A percentile compares a stretch with the other conserved stretches of the same genome.
phyloP scores from a whole-genome alignment of 2,329 filamentous ascomycete species.

The Leptographium flavum region DNA sequence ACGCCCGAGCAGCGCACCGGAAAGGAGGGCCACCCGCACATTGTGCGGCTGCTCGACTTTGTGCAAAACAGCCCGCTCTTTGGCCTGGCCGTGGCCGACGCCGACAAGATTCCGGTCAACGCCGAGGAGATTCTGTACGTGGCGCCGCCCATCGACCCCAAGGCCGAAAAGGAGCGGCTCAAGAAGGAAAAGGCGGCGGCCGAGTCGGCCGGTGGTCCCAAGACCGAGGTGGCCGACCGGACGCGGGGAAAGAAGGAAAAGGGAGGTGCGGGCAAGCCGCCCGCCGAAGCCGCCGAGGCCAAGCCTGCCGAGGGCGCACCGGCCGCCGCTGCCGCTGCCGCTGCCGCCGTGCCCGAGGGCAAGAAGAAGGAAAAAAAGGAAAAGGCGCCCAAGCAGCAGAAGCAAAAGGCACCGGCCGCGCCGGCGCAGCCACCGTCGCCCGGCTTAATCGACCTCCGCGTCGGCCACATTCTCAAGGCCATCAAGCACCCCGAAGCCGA shows the following conservation, averaged over 20 bases:
- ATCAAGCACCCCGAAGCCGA: constrained; percentile 94
- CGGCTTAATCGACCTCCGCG: constrained; percentile 79
- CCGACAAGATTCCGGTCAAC: constrained; percentile 67
- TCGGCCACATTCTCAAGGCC: constrained; percentile 94
- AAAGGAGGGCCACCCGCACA: constrained; percentile 76
- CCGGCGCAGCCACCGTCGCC: constrained; percentile 73
- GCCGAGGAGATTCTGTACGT: constrained; percentile 69
- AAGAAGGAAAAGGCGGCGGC: constrained; percentile 94
- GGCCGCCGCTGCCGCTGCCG: constrained; percentile 18
- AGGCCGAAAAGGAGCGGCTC: constrained; percentile 89
- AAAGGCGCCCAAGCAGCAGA: constrained; percentile 75
- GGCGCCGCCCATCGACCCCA: constrained; percentile 77
- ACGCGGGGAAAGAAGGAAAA: constrained; percentile 41
- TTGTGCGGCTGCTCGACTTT: constrained; percentile 85
- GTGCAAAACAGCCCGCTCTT: constrained; percentile 79
- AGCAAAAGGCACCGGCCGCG: constrained; percentile 48
- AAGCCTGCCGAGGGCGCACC: neutral
- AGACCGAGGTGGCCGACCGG: constrained; percentile 40
- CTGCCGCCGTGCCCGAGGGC: constrained; percentile 19
- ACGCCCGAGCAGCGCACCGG: constrained; percentile 76
- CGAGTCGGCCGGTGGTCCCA: constrained; percentile 39
- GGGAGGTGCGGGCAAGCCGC: constrained; percentile 29
- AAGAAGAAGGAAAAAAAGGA: constrained; percentile 84
- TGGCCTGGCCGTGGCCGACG: constrained; percentile 52
- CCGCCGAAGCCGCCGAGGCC: neutral